Evolutionary conservation across 192 early-diverging fungal genomes (phyloP), one percentile per base, ranked within the genome.

Genomic region (Coemansia asiatica): DNA sequence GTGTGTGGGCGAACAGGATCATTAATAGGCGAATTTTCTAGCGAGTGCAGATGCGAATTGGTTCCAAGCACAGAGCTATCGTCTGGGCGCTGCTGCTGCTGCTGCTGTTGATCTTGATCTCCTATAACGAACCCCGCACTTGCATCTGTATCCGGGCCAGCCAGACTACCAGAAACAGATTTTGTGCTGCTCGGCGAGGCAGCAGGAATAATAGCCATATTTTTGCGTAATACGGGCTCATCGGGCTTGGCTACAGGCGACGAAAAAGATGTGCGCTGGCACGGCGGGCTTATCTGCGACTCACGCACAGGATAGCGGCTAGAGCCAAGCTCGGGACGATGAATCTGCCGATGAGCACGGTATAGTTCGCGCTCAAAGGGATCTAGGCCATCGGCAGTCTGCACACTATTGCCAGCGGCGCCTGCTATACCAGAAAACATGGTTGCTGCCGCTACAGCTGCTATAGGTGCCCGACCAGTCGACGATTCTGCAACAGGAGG

Each of bases 201-300:
- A n/a, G 47, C 51, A 26, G 27, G 25, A 33, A 18, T 29, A 15
- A 18, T 13, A n/a, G 31, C 38, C 50, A 50, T 33, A 21, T 21
- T 50, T 16, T 29, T 29, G 60, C 67, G 23, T 25, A 33, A 56
- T 12, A 31, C 33, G 15, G 33, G 16, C 3, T 35, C 26, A 3
- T 50, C 35, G n/a, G 71, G 29, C 55, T 67, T 72, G 23, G 50
- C 54, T 2, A 57, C 55, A 7, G 74, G 68, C 51, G 74, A 71
- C 19, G 74, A 76, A 15, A 76, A 62, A n/a, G 74, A 76, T 4
- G 74, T 76, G 53, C 68, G 68, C 25, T 70, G 74, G 44, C 60
- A 63, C 7, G 58, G 13, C 13, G 74, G 74, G 46, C 68, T 76
- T 25, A 47, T 23, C 21, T 61, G 67, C n/a, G 28, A 6, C 9